phyloP scores from a whole-genome alignment of 176 grass and related monocot species.

The Juncus inflexus region DNA sequence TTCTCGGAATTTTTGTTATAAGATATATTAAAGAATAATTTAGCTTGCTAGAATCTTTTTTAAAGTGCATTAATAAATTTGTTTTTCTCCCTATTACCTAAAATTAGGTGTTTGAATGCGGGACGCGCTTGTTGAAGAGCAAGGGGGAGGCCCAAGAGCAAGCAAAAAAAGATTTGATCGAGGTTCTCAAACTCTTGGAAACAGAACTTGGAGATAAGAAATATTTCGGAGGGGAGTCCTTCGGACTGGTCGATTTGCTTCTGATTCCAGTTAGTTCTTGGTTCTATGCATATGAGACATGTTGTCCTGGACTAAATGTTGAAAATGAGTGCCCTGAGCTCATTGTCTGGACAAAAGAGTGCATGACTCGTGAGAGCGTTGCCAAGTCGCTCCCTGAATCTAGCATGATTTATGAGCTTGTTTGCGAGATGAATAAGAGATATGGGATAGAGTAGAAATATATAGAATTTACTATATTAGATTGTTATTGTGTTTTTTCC shows the following conservation, averaged over 20 bases:
- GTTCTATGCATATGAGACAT: conserved; percentile 51
- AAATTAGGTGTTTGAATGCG: conserved; percentile 29
- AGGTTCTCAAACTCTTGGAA: conserved; percentile 40
- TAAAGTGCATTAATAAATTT: background rate
- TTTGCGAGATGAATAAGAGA: conserved; percentile 33
- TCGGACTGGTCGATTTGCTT: conserved; percentile 59
- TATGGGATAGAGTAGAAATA: conserved; percentile 6
- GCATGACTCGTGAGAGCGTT: conserved; percentile 42
- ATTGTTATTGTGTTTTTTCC: no score
- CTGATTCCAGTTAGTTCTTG: conserved; percentile 55
- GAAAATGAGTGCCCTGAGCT: conserved; percentile 44
- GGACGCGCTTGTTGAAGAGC: conserved; percentile 28
- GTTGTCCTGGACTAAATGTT: conserved; percentile 35
- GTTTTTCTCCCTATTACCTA: no score
- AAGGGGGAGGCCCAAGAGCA: conserved; percentile 26
- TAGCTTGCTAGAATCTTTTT: background rate
- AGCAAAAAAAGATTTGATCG: conserved; percentile 45
- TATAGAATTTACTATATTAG: background rate
- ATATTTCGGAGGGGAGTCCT: conserved; percentile 52
- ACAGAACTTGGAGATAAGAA: conserved; percentile 36
- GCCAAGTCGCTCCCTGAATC: conserved; percentile 34
- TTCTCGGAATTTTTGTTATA: no score
- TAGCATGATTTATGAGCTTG: conserved; percentile 40
- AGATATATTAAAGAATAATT: no score
- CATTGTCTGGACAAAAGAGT: conserved; percentile 39